Evolutionary conservation across 345 rosid species (phyloP), one percentile per base, ranked within the genome.

Genomic region (Moricandia arvensis): DNA sequence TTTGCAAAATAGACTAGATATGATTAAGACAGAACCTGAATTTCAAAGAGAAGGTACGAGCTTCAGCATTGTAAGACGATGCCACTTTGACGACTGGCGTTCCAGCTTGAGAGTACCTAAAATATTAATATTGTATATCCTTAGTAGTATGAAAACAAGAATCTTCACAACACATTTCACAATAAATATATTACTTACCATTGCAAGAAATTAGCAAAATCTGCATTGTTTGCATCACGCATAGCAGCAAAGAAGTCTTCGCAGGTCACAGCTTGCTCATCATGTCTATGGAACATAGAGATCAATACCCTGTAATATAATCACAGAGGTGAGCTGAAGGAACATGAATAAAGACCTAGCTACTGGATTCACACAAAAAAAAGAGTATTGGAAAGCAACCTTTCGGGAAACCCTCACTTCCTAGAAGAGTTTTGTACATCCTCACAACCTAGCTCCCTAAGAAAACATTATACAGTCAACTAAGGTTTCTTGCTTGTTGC

Each of bases 91-190:
- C 86, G n/a, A 78, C 30, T 64, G 98, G 99, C 11, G 99, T 96
- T 67, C 99, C 99, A 59, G 99, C 97, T 86, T 96, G 98, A 45
- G 98, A 93, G 82, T 96, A 96, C 99, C 99, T 96, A 80, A 24
- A 61, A 74, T 63, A 75, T 73, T 11, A n/a, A 45, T 16, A 55
- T 16, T 12, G 69, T 37, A 31, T 8, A 58, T 27, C 24, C n/a
- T 69, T 61, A 67, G 8, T 41, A 43, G 47, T 15, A 70, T 51
- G 59, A 47, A 68, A 69, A 33, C 59, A 47, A 63, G 12, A 64
- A 43, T 55, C 35, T 21, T 55, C 67, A 16, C 62, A 71, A 54
- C 60, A 65, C 33, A 53, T 51, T 31, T 53, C 29, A 49, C 33
- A 77, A 70, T 8, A 27, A 31, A 21, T 0, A 6, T 49, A 27